Percentiles rank a stretch among this genome's conserved stretches.
These are phyloP conservation scores for Fomes fomentarius DNA, from an alignment of 1,284 basidiomycete genomes.

Conservation along the genomic window DNA sequence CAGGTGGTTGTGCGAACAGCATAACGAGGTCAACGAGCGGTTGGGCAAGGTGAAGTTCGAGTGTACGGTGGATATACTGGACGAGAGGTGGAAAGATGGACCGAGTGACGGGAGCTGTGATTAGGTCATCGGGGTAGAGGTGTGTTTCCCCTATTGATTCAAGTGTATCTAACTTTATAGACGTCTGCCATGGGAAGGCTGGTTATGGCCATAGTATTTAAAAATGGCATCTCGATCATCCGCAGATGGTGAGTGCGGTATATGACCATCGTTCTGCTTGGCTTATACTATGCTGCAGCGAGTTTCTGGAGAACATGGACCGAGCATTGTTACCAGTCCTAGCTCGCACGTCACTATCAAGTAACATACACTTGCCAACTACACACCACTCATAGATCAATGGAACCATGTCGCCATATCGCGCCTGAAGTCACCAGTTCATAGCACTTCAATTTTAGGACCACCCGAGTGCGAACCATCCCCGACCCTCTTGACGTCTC, in stretches of 20 bases:
- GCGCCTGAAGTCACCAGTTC: background rate
- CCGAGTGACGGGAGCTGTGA: conserved; percentile 88
- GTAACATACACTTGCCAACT: background rate
- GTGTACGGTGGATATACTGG: conserved; percentile 68
- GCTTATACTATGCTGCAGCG: too few species aligned
- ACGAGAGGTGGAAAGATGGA: conserved; percentile 91
- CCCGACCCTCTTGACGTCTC: background rate
- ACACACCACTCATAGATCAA: background rate
- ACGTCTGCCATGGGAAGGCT: background rate
- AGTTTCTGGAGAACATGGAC: too few species aligned
- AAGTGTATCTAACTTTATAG: background rate
- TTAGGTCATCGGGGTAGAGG: conserved; percentile 42
- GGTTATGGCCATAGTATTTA: too few species aligned
- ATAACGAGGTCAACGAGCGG: conserved; percentile 89
- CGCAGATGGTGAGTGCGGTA: too few species aligned
- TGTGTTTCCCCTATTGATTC: background rate
- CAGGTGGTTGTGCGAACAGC: conserved; percentile 87
- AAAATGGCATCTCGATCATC: background rate
- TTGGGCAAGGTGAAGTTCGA: conserved; percentile 85
- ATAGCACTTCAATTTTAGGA: conserved; percentile 16
- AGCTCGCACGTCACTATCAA: too few species aligned
- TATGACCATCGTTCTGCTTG: background rate
- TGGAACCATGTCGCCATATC: too few species aligned
- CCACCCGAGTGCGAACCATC: background rate
- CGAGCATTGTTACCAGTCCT: too few species aligned